Conservation (phyloP, 768 basidiomycete species). For the Mycena rosella region DNA sequence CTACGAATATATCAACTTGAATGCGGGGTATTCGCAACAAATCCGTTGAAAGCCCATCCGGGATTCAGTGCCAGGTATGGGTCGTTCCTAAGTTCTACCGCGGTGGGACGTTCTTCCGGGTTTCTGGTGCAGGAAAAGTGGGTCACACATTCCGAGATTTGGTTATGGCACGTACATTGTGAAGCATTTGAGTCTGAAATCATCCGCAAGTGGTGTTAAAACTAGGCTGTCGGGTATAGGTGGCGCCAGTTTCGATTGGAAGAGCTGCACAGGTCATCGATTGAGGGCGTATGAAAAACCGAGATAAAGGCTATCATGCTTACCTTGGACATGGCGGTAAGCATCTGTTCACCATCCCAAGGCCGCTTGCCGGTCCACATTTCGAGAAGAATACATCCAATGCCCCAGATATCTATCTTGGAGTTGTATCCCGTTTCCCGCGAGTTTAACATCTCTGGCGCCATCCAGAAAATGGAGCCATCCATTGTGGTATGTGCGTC, state of each 20-base stretch:
- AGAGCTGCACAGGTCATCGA: conserved; percentile 59
- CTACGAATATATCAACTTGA: too few species aligned
- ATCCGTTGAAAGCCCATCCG: conserved; percentile 82
- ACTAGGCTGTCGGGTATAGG: conserved; percentile 91
- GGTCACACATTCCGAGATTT: conserved; percentile 9
- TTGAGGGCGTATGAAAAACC: too few species aligned
- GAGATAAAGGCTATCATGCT: too few species aligned
- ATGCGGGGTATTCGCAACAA: conserved; percentile 39
- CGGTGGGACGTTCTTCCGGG: conserved; percentile 85
- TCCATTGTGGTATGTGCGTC: too few species aligned
- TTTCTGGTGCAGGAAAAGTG: conserved; percentile 62
- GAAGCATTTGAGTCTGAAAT: conserved; percentile 92
- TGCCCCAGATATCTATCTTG: too few species aligned
- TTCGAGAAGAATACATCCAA: too few species aligned
- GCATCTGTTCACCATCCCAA: conserved; percentile 90
- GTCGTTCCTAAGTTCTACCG: conserved; percentile 84
- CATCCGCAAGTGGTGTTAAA: conserved; percentile 82
- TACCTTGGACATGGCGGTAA: conserved; percentile 91
- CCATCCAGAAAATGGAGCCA: too few species aligned
- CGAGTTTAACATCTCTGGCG: too few species aligned
- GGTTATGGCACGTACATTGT: conserved; percentile 73
- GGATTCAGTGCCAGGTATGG: conserved; percentile 79
- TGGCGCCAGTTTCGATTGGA: conserved; percentile 85
- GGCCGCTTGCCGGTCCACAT: conserved; percentile 79
- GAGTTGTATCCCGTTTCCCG: too few species aligned